Evolutionary conservation across 352 stramenopile genomes (phyloP).

Genomic region (Globisporangium emineosum): DNA sequence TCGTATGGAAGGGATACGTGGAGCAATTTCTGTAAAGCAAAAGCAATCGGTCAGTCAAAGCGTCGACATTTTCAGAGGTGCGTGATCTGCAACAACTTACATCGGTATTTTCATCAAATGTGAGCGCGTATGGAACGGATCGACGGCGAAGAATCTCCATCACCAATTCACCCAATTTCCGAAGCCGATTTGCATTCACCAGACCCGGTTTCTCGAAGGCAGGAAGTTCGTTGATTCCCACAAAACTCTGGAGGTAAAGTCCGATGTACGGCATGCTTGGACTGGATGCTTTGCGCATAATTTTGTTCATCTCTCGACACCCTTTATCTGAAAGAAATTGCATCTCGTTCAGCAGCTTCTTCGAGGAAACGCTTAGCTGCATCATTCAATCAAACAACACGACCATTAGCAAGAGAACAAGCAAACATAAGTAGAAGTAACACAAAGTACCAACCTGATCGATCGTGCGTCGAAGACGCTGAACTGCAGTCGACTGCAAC

Average conservation of each 20-base stretch:
- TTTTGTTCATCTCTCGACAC: slow-evolving; percentile 80
- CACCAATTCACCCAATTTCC: slow-evolving; percentile 66
- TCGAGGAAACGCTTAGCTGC: slow-evolving; percentile 54
- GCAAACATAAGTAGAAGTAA: neutral
- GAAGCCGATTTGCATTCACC: slow-evolving; percentile 70
- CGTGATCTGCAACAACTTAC: too few species aligned
- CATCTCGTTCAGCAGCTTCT: slow-evolving; percentile 78
- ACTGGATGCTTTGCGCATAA: slow-evolving; percentile 73
- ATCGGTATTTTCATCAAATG: slow-evolving; percentile 53
- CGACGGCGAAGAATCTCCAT: slow-evolving; percentile 80
- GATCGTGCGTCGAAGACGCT: slow-evolving; percentile 71
- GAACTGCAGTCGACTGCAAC: slow-evolving; percentile 84
- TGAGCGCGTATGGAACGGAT: slow-evolving; percentile 62
- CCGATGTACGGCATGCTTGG: slow-evolving; percentile 87
- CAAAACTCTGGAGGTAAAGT: slow-evolving; percentile 81
- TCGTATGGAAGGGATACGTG: slow-evolving; percentile 67
- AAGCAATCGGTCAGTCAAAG: neutral
- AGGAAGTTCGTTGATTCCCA: slow-evolving; percentile 78
- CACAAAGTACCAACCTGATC: slow-evolving; percentile 48
- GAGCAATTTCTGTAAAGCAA: slow-evolving; percentile 47
- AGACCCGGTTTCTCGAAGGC: slow-evolving; percentile 61
- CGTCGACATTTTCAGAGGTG: too few species aligned
- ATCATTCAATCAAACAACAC: slow-evolving; percentile 4
- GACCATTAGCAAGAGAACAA: neutral
- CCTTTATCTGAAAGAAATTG: slow-evolving; percentile 77